phyloP scores from a whole-genome alignment of 768 basidiomycete genomes.

The Crepidotus variabilis region DNA sequence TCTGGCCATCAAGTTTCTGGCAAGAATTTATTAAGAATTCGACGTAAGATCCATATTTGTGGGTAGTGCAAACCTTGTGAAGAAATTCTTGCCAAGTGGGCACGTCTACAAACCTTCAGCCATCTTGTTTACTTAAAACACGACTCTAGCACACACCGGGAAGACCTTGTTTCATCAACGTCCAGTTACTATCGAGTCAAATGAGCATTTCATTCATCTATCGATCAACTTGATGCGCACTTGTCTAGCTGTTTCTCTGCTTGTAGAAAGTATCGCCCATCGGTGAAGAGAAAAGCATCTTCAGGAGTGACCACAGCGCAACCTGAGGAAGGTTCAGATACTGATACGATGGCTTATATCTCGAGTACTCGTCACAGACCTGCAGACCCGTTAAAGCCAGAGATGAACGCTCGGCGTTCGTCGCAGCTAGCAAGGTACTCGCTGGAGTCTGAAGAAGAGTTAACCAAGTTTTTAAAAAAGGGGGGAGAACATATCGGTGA shows the following conservation, averaged over 20 bases:
- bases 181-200: slow-evolving; percentile 68
- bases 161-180: slow-evolving; percentile 87
- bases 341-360: background rate
- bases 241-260: slow-evolving; percentile 85
- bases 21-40: background rate
- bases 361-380: slow-evolving; percentile 38
- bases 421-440: slow-evolving; percentile 88
- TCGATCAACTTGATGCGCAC: slow-evolving; percentile 30
- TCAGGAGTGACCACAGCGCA: slow-evolving; percentile 72
- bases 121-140: background rate
- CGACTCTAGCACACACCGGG: slow-evolving; percentile 44
- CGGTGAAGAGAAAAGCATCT: slow-evolving; percentile 84
- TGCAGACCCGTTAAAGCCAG: slow-evolving; percentile 92
- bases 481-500: slow-evolving; percentile 1
- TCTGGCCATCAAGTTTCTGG: slow-evolving; percentile 58
- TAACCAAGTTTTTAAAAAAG: background rate
- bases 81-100: slow-evolving; percentile 91
- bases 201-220: background rate
- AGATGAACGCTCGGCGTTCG: slow-evolving; percentile 81
- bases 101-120: slow-evolving; percentile 48
- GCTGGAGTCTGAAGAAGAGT: slow-evolving; percentile 60
- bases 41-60: background rate
- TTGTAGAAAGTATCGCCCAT: slow-evolving; percentile 94
- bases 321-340: slow-evolving; percentile 34
- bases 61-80: slow-evolving; percentile 46